These are phyloP conservation scores for Rubroboletus pulcherrimus DNA, from an alignment of 768 basidiomycete species.

Conservation along the genomic window DNA sequence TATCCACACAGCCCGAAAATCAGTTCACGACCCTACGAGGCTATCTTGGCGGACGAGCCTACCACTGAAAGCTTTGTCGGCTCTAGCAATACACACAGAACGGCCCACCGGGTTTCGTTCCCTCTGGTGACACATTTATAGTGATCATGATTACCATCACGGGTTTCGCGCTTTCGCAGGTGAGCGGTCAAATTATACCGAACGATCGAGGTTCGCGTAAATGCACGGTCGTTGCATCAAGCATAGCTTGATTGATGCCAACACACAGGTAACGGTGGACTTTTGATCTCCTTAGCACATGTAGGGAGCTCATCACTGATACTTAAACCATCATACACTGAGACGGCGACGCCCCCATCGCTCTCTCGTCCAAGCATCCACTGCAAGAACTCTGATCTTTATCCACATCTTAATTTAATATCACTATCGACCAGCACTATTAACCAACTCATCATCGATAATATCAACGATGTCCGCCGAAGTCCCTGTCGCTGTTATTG, in stretches of 20 bases:
- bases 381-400: neutral
- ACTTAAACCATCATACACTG: conserved; percentile 2
- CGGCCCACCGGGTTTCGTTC: neutral
- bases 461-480: conserved; percentile 26
- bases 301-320: neutral
- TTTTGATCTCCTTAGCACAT: neutral
- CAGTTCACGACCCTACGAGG: neutral
- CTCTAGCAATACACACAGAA: neutral
- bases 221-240: neutral
- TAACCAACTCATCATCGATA: conserved; percentile 1
- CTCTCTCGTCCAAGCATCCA: neutral
- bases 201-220: neutral
- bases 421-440: neutral
- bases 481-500: conserved; percentile 28
- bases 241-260: conserved; percentile 11
- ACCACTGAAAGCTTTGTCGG: no score
- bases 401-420: neutral
- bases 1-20: neutral
- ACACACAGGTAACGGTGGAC: neutral
- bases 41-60: neutral
- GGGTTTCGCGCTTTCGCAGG: neutral
- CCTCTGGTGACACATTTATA: neutral
- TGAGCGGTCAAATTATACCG: neutral
- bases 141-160: neutral
- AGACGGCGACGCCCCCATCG: neutral